These are phyloP conservation scores for Fusarium lyarnte DNA, from an alignment of 2,329 filamentous ascomycete species.

Conservation along the genomic window DNA sequence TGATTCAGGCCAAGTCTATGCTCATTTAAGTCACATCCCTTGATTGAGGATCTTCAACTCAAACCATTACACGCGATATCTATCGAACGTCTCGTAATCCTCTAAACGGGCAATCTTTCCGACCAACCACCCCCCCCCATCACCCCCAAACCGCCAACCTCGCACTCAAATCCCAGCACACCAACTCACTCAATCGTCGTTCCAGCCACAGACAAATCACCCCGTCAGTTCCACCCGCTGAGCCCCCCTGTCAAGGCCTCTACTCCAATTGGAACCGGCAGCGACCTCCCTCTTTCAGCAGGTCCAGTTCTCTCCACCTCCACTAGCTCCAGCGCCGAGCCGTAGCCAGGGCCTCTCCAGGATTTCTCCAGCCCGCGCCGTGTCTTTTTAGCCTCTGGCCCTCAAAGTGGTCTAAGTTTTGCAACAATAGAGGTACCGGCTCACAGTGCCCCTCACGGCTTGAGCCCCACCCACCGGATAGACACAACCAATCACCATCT, in stretches of 20 bases:
- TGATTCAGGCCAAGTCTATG: no score
- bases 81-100: conserved; percentile 9
- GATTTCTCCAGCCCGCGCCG: conserved; percentile 21
- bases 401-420: not conserved
- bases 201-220: conserved; percentile 32
- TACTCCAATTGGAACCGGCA: conserved; percentile 21
- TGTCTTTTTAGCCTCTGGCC: conserved; percentile 1
- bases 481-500: conserved; percentile 13
- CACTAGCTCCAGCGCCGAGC: conserved; percentile 14
- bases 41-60: not conserved
- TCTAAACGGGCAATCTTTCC: conserved; percentile 18
- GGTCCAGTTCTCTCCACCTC: conserved; percentile 8
- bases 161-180: conserved; percentile 12
- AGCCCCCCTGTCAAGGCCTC: conserved; percentile 20
- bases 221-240: not conserved
- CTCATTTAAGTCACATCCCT: no score
- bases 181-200: conserved; percentile 14
- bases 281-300: conserved; percentile 35
- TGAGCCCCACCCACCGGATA: not conserved
- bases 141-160: conserved; percentile 14
- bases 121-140: conserved; percentile 27
- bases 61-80: conserved; percentile 4
- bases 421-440: conserved; percentile 33
- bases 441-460: conserved; percentile 41
- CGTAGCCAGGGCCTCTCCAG: conserved; percentile 24